Evolutionary conservation across 768 basidiomycete genomes (phyloP), one percentile per base, ranked within the genome.

Genomic region (Russula earlei): DNA sequence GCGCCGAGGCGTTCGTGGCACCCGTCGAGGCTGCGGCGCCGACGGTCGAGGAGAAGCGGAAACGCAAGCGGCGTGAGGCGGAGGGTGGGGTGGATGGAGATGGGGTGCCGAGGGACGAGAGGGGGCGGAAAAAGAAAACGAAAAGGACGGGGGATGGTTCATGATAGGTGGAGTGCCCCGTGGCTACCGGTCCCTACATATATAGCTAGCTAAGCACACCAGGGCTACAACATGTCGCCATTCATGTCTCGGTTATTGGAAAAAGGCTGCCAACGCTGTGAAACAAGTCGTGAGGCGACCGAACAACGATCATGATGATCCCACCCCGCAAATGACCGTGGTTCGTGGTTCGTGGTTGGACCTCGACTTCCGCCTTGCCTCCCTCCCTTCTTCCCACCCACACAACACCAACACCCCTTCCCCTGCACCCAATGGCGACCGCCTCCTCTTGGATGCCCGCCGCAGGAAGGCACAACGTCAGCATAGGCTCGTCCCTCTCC

Each of bases 1-100:
- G 96, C 20, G 89, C 90, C 52, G 85, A 91, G 69, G 90, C 80
- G 0, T 98, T 89, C 54, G 76, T 93, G 44, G 90, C 93, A 2
- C 96, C 96, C 2, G 75, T 71, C n/a, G 95, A 99, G 68, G 72
- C 73, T 20, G 78, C 77, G 2, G 87, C 77, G 22, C 82, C 81
- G 1, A 85, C 83, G 1, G 81, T 92, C 15, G 85, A 86, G 67
- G 85, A 91, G 67, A 91, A 86, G 67, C 79, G 79, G 66, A 81
- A 79, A 68, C 74, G 72, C 61, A 80, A 71, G 46, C 70, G 68
- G 54, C 76, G 75, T 31, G 58, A 60, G 43, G 58, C 62, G 27
- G 63, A 69, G 36, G 59, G 62, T 46, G 64, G 66, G 52, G 69
- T 58, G 54, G 65, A 70, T 24, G 69, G 70, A 9, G 67, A 66